Evolutionary conservation across 2,329 filamentous ascomycete species (phyloP).

Genomic region (Penicillium sp.): DNA sequence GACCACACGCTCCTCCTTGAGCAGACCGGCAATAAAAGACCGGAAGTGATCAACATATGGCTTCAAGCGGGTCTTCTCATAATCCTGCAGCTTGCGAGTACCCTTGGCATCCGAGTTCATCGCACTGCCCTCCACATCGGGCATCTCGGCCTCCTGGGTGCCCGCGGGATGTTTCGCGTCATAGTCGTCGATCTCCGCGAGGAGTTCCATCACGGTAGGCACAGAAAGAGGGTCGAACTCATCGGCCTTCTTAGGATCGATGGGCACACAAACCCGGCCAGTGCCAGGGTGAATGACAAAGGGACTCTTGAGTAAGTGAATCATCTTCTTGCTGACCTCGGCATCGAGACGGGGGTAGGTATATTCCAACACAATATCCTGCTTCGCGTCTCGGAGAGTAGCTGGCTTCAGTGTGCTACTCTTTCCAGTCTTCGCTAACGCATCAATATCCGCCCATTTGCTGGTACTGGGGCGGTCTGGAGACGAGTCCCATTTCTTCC

Average conservation of each 20-base stretch:
- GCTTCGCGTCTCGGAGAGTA: constrained; percentile 79
- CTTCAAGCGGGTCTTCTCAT: constrained; percentile 94
- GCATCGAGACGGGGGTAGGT: constrained; percentile 96
- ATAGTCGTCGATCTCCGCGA: constrained; percentile 84
- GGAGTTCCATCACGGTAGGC: constrained; percentile 78
- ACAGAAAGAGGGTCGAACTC: constrained; percentile 81
- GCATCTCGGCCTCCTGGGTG: constrained; percentile 39
- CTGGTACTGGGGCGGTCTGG: constrained; percentile 68
- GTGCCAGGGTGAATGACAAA: constrained; percentile 96
- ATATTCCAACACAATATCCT: constrained; percentile 94
- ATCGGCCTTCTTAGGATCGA: constrained; percentile 68
- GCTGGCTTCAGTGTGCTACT: constrained; percentile 67
- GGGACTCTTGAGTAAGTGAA: constrained; percentile 94
- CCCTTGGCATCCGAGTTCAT: constrained; percentile 30
- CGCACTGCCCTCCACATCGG: constrained; percentile 37
- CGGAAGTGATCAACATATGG: constrained; percentile 89
- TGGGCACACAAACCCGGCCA: constrained; percentile 90
- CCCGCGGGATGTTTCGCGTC: constrained; percentile 38
- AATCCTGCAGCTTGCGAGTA: constrained; percentile 62
- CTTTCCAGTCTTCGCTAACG: constrained; percentile 69
- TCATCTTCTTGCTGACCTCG: constrained; percentile 94
- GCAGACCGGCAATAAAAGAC: constrained; percentile 68
- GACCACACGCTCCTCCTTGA: constrained; percentile 64
- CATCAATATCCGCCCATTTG: constrained; percentile 95
- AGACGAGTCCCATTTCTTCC: constrained; percentile 84